Evolutionary conservation across 352 stramenopile genomes (phyloP), one percentile per base, ranked within the genome.

Genomic region (Phytophthora crassamura): DNA sequence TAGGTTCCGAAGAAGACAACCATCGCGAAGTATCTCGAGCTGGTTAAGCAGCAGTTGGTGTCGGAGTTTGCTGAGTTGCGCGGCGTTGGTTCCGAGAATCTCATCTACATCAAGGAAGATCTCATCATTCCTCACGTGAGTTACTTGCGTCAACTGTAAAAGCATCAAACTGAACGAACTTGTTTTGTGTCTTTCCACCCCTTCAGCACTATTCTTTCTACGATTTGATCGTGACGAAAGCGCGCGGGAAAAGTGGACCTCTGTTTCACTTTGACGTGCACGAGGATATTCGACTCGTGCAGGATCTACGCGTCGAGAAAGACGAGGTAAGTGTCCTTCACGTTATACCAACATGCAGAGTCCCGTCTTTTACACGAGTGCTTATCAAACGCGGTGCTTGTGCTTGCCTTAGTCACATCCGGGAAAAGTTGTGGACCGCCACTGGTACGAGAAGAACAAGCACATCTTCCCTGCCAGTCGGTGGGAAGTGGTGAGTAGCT

Each of bases 401-500:
- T 47, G 34, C 60, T 20, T 30, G 25, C 41, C 52, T 12, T 51
- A 94, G 78, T 98, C 90, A 25, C 97, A 99, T 67, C 97, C 97
- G 12, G 97, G 97, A 1, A 99, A 99, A 80, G 93, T 99, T 12
- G 95, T 98, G 0, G 94, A 99, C 71, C 90, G 97, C 30, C 76
- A 95, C 51, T 99, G 97, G 97, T 99, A 99, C 73, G 97, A 99
- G 75, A 93, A 97, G 64, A 99, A 99, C 82, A 99, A 99, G 60
- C 98, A 99, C 66, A 99, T 99, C 71, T 99, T 99, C 62, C 98
- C 98, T n/a, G 97, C 97, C 0, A 98, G 84, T 81, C 91, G 97
- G 48, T 99, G 97, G 98, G 97, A 99, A 86, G 80, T 97, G 76
- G 88, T 96, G 82, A 47, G 84, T 64, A 15, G 28, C 2, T 25